A percentile compares a stretch with the other conserved stretches of the same genome.
phyloP scores from a whole-genome alignment of 805 yeast genomes.

The Lipomyces starkeyi region DNA sequence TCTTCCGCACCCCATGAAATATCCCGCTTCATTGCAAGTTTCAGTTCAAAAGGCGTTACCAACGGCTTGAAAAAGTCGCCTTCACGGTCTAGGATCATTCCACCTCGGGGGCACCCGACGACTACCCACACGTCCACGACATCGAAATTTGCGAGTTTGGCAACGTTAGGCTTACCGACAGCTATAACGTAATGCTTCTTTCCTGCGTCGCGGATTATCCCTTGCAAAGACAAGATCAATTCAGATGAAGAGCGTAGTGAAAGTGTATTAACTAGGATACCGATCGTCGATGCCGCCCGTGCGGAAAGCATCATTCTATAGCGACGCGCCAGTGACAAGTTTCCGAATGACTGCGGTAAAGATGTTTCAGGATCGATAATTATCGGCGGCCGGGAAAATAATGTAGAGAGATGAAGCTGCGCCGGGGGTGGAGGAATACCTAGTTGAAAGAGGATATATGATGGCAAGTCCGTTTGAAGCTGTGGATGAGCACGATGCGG shows the following conservation, averaged over 20 bases:
- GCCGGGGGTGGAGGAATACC: constrained; percentile 80
- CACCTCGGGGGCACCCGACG: constrained; percentile 93
- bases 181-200: constrained; percentile 94
- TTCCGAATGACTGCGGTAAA: background rate
- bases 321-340: constrained; percentile 70
- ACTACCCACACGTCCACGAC: constrained; percentile 94
- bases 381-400: constrained; percentile 51
- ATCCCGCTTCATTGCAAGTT: constrained; percentile 76
- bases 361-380: constrained; percentile 28
- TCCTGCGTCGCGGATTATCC: constrained; percentile 71
- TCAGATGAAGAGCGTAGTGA: constrained; percentile 75
- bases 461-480: constrained; percentile 45
- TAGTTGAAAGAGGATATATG: constrained; percentile 70
- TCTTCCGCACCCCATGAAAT: constrained; percentile 84
- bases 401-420: constrained; percentile 73
- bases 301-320: constrained; percentile 88
- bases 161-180: constrained; percentile 97
- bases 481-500: constrained; percentile 40
- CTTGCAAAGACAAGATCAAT: constrained; percentile 65
- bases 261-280: constrained; percentile 86
- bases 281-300: constrained; percentile 88
- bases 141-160: constrained; percentile 94
- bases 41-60: constrained; percentile 89
- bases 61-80: constrained; percentile 89
- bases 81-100: constrained; percentile 78